A percentile compares a stretch with the other conserved stretches of the same genome.
phyloP scores from a whole-genome alignment of 768 basidiomycete genomes.

The Ramaria sp. region DNA sequence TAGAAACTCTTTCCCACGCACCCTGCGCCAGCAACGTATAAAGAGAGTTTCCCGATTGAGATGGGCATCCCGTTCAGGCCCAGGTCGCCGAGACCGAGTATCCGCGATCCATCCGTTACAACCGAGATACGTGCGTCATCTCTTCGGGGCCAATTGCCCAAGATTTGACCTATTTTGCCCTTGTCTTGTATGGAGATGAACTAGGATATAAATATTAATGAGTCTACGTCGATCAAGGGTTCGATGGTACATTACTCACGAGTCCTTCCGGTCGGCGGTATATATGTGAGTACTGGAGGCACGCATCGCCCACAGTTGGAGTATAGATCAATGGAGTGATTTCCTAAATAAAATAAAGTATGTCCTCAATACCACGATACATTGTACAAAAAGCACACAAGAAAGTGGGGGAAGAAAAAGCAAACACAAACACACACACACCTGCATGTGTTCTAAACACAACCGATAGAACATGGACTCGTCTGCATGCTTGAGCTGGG shows the following conservation, averaged over 20 bases:
- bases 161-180: slow-evolving; percentile 60
- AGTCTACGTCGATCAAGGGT: not conserved
- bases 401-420: too few species aligned
- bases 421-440: too few species aligned
- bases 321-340: slow-evolving; percentile 81
- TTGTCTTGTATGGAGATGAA: slow-evolving; percentile 77
- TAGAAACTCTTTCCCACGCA: slow-evolving; percentile 25
- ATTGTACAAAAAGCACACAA: too few species aligned
- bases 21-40: slow-evolving; percentile 89
- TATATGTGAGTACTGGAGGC: slow-evolving; percentile 71
- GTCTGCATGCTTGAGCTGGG: slow-evolving; percentile 62
- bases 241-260: slow-evolving; percentile 26
- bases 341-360: slow-evolving; percentile 25
- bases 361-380: not conserved
- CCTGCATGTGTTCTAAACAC: slow-evolving; percentile 59
- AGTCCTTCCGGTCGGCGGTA: slow-evolving; percentile 66
- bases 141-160: slow-evolving; percentile 61
- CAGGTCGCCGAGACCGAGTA: slow-evolving; percentile 79
- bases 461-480: slow-evolving; percentile 69
- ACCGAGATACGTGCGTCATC: slow-evolving; percentile 81
- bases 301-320: slow-evolving; percentile 87
- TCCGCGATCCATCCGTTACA: slow-evolving; percentile 88
- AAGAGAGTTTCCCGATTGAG: slow-evolving; percentile 83
- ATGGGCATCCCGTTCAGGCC: slow-evolving; percentile 83
- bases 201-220: slow-evolving; percentile 25